These are phyloP conservation scores for Aspergillus panamensis DNA, from an alignment of 495 filamentous ascomycete species.

Conservation along the genomic window DNA sequence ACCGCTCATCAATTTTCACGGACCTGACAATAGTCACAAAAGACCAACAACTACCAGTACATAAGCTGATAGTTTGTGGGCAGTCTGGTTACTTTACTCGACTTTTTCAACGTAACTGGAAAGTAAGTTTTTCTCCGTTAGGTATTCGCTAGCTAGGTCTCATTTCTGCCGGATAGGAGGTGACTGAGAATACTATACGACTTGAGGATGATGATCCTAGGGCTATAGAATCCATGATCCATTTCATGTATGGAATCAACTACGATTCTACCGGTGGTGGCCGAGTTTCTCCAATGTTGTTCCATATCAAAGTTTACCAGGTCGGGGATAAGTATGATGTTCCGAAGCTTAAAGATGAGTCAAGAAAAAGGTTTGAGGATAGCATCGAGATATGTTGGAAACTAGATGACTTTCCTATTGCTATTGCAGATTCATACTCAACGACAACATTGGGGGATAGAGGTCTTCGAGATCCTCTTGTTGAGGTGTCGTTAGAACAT, in stretches of 20 bases:
- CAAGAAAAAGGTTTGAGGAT: conserved; percentile 34
- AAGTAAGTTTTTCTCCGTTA: conserved; percentile 20
- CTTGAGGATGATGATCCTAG: conserved; percentile 29
- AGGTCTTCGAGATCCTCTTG: conserved; percentile 33
- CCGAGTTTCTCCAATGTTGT: conserved; percentile 22
- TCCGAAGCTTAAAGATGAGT: conserved; percentile 31
- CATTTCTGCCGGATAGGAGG: conserved; percentile 19
- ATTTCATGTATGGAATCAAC: conserved; percentile 31
- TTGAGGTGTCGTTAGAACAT: conserved; percentile 19
- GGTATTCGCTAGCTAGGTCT: not conserved
- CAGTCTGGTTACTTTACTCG: conserved; percentile 39
- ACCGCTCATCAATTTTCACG: conserved; percentile 25
- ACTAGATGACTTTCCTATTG: conserved; percentile 26
- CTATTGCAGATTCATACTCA: conserved; percentile 31
- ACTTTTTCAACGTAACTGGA: conserved; percentile 31
- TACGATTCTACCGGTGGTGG: conserved; percentile 25
- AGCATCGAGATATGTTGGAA: conserved; percentile 22
- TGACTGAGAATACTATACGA: conserved; percentile 15
- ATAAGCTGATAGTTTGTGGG: conserved; percentile 35
- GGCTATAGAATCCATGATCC: conserved; percentile 34
- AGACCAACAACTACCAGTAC: conserved; percentile 33
- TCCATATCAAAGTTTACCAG: conserved; percentile 38
- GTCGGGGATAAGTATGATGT: conserved; percentile 44
- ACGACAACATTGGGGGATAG: conserved; percentile 27
- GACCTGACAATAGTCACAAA: conserved; percentile 38